Percentiles rank a stretch among this genome's conserved stretches.
These are phyloP conservation scores for Rubroboletus satanas DNA, from an alignment of 768 basidiomycete genomes.

Conservation along the genomic window DNA sequence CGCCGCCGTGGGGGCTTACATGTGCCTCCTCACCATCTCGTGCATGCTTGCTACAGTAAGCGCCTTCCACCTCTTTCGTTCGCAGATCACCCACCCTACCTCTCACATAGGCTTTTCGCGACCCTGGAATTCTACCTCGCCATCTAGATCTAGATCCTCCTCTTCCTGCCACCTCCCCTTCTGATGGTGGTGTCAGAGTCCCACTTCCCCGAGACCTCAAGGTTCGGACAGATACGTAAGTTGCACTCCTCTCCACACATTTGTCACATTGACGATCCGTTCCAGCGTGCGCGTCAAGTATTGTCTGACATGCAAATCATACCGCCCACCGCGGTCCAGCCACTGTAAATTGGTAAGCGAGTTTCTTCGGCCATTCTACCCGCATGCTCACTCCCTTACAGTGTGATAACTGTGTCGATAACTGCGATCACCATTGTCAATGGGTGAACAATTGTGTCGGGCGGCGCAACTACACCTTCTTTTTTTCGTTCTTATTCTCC, in stretches of 20 bases:
- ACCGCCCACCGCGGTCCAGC: slow-evolving; percentile 89
- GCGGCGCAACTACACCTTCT: slow-evolving; percentile 91
- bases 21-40: slow-evolving; percentile 62
- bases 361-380: not conserved
- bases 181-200: slow-evolving; percentile 55
- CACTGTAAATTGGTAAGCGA: slow-evolving; percentile 86
- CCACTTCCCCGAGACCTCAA: slow-evolving; percentile 81
- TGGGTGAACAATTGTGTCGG: slow-evolving; percentile 97
- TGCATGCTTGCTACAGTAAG: slow-evolving; percentile 76
- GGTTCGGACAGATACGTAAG: slow-evolving; percentile 74
- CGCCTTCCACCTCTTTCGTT: slow-evolving; percentile 10
- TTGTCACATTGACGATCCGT: not conserved
- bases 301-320: slow-evolving; percentile 88
- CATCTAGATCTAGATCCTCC: slow-evolving; percentile 85
- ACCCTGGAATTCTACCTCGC: slow-evolving; percentile 88
- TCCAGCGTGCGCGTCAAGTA: slow-evolving; percentile 86
- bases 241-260: slow-evolving; percentile 10
- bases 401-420: slow-evolving; percentile 98
- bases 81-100: not conserved
- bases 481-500: slow-evolving; percentile 77
- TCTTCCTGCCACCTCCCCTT: slow-evolving; percentile 56
- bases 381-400: slow-evolving; percentile 28
- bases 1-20: slow-evolving; percentile 60
- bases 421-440: slow-evolving; percentile 88
- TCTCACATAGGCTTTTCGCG: slow-evolving; percentile 58